A percentile compares a stretch with the other conserved stretches of the same genome.
Evolutionary conservation across 495 filamentous ascomycete genomes (phyloP).

Genomic region (Lasiosphaeria hispida): DNA sequence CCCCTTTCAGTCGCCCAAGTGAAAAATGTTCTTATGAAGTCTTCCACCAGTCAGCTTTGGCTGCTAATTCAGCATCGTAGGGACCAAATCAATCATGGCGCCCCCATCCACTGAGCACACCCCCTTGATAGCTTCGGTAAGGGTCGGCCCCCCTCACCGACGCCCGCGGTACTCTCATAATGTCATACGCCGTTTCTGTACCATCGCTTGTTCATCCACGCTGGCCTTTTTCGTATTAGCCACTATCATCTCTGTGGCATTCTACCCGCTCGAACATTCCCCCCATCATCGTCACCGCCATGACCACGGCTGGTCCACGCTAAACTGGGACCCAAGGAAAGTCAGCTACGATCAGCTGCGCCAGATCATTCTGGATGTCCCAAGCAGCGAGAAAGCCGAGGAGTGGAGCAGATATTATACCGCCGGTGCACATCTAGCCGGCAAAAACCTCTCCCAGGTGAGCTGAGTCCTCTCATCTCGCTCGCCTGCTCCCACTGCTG

Average conservation of each 20-base stretch:
- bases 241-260: constrained; percentile 57
- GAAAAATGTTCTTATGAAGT: too few species aligned
- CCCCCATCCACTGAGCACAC: constrained; percentile 48
- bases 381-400: constrained; percentile 61
- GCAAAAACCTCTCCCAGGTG: constrained; percentile 72
- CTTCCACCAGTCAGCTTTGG: too few species aligned
- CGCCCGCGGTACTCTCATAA: constrained; percentile 61
- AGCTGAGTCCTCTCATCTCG: background rate
- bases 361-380: constrained; percentile 67
- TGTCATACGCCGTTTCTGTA: constrained; percentile 69
- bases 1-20: too few species aligned
- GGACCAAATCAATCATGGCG: constrained; percentile 32
- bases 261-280: constrained; percentile 39
- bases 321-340: constrained; percentile 30
- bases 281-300: constrained; percentile 37
- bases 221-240: constrained; percentile 58
- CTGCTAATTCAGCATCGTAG: too few species aligned
- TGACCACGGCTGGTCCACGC: constrained; percentile 43
- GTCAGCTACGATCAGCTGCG: constrained; percentile 66
- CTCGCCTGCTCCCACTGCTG: background rate
- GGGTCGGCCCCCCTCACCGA: constrained; percentile 49
- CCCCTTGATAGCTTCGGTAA: constrained; percentile 60
- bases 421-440: constrained; percentile 79
- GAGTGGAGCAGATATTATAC: constrained; percentile 95
- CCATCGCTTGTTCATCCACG: constrained; percentile 53